Base-by-base conservation (phyloP, 371 early-diverging fungal species). In the Mycotypha africana region DNA sequence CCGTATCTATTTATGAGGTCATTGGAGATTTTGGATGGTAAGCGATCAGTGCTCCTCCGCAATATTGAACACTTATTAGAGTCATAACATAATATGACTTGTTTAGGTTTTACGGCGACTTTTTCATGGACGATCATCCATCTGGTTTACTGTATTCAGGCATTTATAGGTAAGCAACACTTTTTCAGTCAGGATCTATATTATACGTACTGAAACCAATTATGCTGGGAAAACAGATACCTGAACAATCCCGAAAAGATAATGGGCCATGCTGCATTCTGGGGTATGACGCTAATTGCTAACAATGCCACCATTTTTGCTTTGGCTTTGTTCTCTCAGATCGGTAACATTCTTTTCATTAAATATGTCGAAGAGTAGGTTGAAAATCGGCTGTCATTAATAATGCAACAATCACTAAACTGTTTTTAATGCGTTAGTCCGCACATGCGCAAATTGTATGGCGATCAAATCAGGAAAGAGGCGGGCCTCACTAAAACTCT, bases 231-330 rank as follows among this genome's bases (percentile, higher is more conserved):
- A 42, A 40, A 24, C 49, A 75, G 86, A 53, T 86, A 78, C 42
- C 75, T 93, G 21, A 93, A 93, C 59, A 91, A 92, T 56, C 94
- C 94, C 2, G 93, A 93, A 47, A 88, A 89, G 60, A 75, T 92
- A 28, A 85, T 93, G 65, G 88, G 92, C 9, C 88, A 91, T 57
- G 81, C 92, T 8, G 83, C 91, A 11, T 87, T 89, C 60, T 96
- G 89, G 82, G 96, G 94, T 6, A 72, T 93, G 59, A 80, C 93
- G 4, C 56, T 94, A 47, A 87, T 92, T 49, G 81, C 88, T 42
- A 81, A 80, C 38, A 84, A 84, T 33, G 84, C 86, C 72, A 59
- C 78, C 7, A 72, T 94, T 56, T 85, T 89, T 52, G 74, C 76
- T 21, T 58, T 95, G 45, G 89, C 95, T 2, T 49, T 92, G 44